These are phyloP conservation scores for Cryptomeria japonica DNA, from an alignment of 75 land plant genomes.

Conservation along the genomic window DNA sequence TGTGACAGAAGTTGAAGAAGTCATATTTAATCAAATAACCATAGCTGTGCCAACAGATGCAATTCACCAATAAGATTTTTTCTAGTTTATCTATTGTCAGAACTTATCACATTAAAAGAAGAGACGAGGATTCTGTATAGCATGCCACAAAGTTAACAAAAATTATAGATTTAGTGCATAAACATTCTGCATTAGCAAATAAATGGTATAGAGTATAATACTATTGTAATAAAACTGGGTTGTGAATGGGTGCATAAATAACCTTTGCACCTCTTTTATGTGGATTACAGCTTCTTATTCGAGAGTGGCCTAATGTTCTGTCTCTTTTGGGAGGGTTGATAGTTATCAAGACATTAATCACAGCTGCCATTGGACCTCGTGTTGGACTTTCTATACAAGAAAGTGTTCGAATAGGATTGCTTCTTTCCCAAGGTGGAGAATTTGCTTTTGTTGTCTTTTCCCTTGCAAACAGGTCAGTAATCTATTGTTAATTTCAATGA, in stretches of 20 bases:
- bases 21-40: background rate
- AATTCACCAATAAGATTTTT: background rate
- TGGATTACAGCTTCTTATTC: constrained; percentile 73
- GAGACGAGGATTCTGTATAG: background rate
- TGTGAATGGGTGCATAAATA: background rate
- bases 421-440: constrained; percentile 98
- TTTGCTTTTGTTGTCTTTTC: constrained; percentile 98
- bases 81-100: background rate
- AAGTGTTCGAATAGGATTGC: constrained; percentile 89
- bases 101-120: background rate
- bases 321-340: constrained; percentile 89
- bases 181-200: background rate
- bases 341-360: constrained; percentile 90
- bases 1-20: background rate
- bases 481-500: background rate
- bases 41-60: background rate
- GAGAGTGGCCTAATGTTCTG: constrained; percentile 98
- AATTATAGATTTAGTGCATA: background rate
- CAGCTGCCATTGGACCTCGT: constrained; percentile 91
- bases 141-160: background rate
- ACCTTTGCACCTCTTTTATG: background rate
- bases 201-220: background rate
- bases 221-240: background rate
- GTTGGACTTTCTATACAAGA: constrained; percentile 87
- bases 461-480: constrained; percentile 86